Evolutionary conservation across 495 filamentous ascomycete species (phyloP).

Genomic region (Penicillium daleae): DNA sequence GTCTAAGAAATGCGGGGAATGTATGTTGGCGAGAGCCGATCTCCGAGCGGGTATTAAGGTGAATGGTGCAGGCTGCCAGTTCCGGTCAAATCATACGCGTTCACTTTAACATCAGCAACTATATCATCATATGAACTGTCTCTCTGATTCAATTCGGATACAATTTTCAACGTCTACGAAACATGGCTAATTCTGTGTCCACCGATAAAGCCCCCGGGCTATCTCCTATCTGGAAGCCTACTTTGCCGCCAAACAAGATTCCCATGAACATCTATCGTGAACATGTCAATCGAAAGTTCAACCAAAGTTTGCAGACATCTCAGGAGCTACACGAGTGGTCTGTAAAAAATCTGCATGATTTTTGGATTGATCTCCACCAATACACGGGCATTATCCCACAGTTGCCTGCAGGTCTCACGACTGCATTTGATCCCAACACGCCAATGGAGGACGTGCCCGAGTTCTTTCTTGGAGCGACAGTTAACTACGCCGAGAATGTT

Average conservation of each 20-base stretch:
- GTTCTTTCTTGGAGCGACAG: conserved; percentile 59
- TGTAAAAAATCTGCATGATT: conserved; percentile 23
- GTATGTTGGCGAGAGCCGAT: conserved; percentile 4
- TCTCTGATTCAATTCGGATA: not conserved
- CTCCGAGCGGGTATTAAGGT: conserved; percentile 3
- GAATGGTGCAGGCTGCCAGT: not conserved
- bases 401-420: conserved; percentile 43
- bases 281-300: conserved; percentile 27
- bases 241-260: conserved; percentile 15
- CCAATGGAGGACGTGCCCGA: conserved; percentile 66
- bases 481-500: conserved; percentile 80
- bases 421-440: conserved; percentile 61
- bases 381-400: conserved; percentile 26
- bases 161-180: not conserved
- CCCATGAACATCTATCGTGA: conserved; percentile 30
- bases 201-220: not conserved
- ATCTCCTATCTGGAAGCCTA: conserved; percentile 22
- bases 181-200: not conserved
- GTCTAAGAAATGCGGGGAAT: conserved; percentile 8
- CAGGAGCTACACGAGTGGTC: conserved; percentile 28
- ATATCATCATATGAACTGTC: not conserved
- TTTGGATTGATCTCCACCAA: conserved; percentile 27
- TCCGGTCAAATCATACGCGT: not conserved
- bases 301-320: conserved; percentile 17
- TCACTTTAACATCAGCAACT: not conserved